Conservation (phyloP, 768 basidiomycete species). For the Termitomyces bulborhizus region DNA sequence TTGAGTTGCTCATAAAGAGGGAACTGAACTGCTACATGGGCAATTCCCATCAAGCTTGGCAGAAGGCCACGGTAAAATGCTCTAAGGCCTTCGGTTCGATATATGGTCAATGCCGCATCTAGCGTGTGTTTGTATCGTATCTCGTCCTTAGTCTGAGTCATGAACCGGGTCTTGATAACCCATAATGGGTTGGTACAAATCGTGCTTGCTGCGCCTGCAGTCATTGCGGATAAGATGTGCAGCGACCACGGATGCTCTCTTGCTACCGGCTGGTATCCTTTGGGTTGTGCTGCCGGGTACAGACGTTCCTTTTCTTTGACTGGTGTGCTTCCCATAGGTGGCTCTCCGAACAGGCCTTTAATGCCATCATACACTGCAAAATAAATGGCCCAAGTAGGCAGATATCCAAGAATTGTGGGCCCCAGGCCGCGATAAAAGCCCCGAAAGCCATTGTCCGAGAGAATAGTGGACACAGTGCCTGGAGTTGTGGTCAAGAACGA, state of each 20-base stretch:
- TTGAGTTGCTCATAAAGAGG: slow-evolving; percentile 95
- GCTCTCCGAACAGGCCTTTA: slow-evolving; percentile 75
- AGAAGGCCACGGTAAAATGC: slow-evolving; percentile 95
- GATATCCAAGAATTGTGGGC: slow-evolving; percentile 92
- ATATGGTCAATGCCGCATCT: slow-evolving; percentile 87
- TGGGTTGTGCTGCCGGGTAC: slow-evolving; percentile 79
- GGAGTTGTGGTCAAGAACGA: slow-evolving; percentile 8
- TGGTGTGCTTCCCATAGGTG: slow-evolving; percentile 36
- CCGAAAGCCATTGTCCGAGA: slow-evolving; percentile 67
- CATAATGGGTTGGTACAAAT: slow-evolving; percentile 93
- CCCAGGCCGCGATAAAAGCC: slow-evolving; percentile 97
- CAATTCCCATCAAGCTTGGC: slow-evolving; percentile 89
- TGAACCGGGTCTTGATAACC: slow-evolving; percentile 99
- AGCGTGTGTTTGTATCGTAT: slow-evolving; percentile 81
- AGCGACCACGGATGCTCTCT: slow-evolving; percentile 81
- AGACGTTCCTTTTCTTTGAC: slow-evolving; percentile 36
- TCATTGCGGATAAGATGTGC: slow-evolving; percentile 94
- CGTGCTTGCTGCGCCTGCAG: slow-evolving; percentile 89
- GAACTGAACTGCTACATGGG: slow-evolving; percentile 96
- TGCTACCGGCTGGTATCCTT: slow-evolving; percentile 77
- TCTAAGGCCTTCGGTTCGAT: slow-evolving; percentile 75
- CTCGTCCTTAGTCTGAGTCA: slow-evolving; percentile 86
- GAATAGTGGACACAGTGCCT: slow-evolving; percentile 36
- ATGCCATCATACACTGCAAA: slow-evolving; percentile 97
- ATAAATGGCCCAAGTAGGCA: slow-evolving; percentile 99